Evolutionary conservation across 805 yeast genomes (phyloP).

Genomic region (Candida gorgasii): DNA sequence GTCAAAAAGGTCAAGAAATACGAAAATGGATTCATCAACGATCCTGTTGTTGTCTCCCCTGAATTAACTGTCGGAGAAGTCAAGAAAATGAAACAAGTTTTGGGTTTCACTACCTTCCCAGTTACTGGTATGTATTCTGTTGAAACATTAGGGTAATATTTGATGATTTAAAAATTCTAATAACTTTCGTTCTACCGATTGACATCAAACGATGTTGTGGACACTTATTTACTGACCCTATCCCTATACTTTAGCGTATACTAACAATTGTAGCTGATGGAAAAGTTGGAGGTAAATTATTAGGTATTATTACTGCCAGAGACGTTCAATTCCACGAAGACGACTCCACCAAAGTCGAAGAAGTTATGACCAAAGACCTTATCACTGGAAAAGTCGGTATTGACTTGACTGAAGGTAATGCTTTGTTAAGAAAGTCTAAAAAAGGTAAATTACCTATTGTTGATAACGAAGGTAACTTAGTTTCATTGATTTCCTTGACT

Average conservation of each 20-base stretch:
- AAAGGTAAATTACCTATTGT: conserved; percentile 97
- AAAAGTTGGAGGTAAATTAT: conserved; percentile 79
- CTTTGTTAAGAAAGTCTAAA: conserved; percentile 85
- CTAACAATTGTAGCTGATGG: conserved; percentile 69
- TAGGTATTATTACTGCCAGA: conserved; percentile 96
- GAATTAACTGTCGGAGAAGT: conserved; percentile 77
- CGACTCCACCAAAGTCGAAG: conserved; percentile 58
- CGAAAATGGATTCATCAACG: conserved; percentile 96
- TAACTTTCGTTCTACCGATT: conserved; percentile 99
- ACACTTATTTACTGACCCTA: conserved; percentile 34
- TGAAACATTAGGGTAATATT: conserved; percentile 10
- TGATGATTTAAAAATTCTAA: conserved; percentile 24
- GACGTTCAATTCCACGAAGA: conserved; percentile 94
- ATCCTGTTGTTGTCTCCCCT: conserved; percentile 82
- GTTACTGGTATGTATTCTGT: conserved; percentile 87
- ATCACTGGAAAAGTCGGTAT: conserved; percentile 84
- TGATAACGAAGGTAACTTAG: conserved; percentile 71
- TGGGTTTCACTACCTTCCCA: conserved; percentile 97
- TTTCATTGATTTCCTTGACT: conserved; percentile 89
- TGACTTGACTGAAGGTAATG: conserved; percentile 82
- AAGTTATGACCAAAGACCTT: conserved; percentile 87
- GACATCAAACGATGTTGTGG: conserved; percentile 97
- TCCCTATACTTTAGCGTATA: conserved; percentile 15
- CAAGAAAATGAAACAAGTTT: conserved; percentile 61
- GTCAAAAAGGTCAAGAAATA: conserved; percentile 93